Base-by-base conservation (phyloP, 306 rosid species). In the Dicorynia guianensis region DNA sequence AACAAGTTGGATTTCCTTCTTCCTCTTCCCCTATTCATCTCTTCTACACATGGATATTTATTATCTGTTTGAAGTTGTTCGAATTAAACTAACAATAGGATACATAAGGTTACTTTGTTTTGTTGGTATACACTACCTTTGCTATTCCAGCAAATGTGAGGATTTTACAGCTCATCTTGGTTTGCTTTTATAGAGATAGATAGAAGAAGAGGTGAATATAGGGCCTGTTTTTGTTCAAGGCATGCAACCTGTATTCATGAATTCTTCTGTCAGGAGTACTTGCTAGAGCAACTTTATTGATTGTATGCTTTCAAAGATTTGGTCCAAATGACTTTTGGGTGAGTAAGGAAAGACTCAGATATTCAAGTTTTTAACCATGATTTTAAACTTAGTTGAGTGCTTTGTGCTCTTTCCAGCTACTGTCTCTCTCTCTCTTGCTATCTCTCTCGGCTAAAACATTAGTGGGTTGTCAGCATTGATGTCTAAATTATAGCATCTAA, bases 191-290 rank as follows among this genome's bases (percentile, higher is more conserved):
- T n/a, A 47, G 8, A 13, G 56, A 69, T 25, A 69, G 80, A 76
- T 71, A 75, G 91, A 85, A 70, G 80, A 82, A 77, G 55, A 76
- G 80, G 78, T 84, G 91, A 81, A 82, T 87, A 49, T 52, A 62
- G 67, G 82, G 69, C 59, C 69, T 70, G 73, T 53, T 76, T 65
- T 83, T 58, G 39, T 25, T 17, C 44, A 14, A 36, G 56, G 67
- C 75, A 83, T 42, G 72, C 70, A 62, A 74, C 53, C 42, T 69
- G 80, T 78, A 77, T 79, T 87, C 82, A 82, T 66, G 78, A 76
- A 77, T 77, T 80, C 81, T 80, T 82, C 87, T 75, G 65, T 86
- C 69, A 43, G 47, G 57, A 58, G 67, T 71, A 25, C 30, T 25
- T 25, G 30, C 30, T 25, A 40, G 38, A 18, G 56, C 58, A 55